Evolutionary conservation across 2,329 filamentous ascomycete species (phyloP).

Genomic region (Aspergillus hortae): DNA sequence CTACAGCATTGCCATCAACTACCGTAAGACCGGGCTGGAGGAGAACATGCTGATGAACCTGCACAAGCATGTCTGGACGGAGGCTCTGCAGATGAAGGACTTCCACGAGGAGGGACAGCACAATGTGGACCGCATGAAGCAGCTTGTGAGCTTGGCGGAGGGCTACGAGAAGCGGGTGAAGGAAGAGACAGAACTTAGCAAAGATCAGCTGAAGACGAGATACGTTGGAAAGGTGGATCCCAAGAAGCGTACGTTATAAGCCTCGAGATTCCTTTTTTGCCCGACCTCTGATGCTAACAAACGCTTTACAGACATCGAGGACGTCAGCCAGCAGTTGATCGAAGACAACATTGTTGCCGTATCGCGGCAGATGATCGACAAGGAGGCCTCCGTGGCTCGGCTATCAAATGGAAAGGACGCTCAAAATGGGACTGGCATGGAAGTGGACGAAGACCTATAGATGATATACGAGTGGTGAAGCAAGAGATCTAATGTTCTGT

Average conservation of each 20-base stretch:
- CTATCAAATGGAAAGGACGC: conserved; percentile 44
- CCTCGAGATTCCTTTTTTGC: background rate
- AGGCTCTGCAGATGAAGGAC: conserved; percentile 94
- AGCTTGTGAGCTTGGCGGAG: conserved; percentile 83
- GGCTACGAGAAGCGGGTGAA: conserved; percentile 98
- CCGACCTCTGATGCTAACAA: conserved; percentile 18
- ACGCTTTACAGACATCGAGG: conserved; percentile 68
- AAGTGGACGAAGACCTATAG: conserved; percentile 61
- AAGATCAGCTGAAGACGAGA: conserved; percentile 96
- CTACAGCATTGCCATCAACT: conserved; percentile 98
- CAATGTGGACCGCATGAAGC: conserved; percentile 84
- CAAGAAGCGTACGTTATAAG: conserved; percentile 71
- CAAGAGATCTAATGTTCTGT: conserved; percentile 1
- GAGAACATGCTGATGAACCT: conserved; percentile 99
- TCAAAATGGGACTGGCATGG: conserved; percentile 57
- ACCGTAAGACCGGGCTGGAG: conserved; percentile 93
- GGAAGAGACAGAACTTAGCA: conserved; percentile 94
- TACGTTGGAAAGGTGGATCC: conserved; percentile 98
- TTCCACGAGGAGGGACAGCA: conserved; percentile 79
- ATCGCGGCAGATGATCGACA: conserved; percentile 99
- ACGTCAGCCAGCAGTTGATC: conserved; percentile 92
- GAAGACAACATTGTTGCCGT: conserved; percentile 99
- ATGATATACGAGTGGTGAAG: conserved; percentile 15
- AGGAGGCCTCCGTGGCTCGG: conserved; percentile 88
- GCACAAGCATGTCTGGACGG: conserved; percentile 99